Base-by-base conservation (phyloP, 2,329 filamentous ascomycete genomes). In the Xylariaceae sp. region DNA sequence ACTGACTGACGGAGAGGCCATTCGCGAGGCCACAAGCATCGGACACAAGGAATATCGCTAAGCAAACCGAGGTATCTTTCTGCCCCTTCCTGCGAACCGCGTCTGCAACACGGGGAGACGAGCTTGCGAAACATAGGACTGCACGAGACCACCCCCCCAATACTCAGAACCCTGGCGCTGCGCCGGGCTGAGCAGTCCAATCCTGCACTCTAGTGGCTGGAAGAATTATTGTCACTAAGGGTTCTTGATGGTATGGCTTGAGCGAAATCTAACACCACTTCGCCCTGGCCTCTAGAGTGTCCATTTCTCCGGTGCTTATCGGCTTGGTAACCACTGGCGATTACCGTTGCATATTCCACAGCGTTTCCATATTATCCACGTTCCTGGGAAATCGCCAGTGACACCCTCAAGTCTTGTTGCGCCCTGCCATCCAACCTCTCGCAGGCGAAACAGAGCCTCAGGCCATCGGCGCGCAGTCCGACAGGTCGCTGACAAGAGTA, bases 181-280 rank as follows among this genome's bases (percentile, higher is more conserved):
- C 52, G 54, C 53, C 54, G 51, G 57, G 51, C 45, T 52, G 51
- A 49, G 49, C 49, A 53, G 49, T 42, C 45, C 44, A 57, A 60
- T 59, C 46, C 59, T 54, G 56, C 59, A 55, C 52, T 60, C 52
- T 59, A 59, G 60, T 63, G 58, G 61, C 59, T 63, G 60, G 61
- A 62, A 64, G 47, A 64, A 63, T 62, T 63, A 62, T 62, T 56
- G 45, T 52, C 56, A 44, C 45, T n/a, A n/a, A n/a, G n/a, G n/a
- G n/a, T 54, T 36, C 35, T 35, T 58, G 53, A 51, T 48, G 41
- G 51, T 45, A 44, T 55, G 43, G 50, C 45, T 33, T 44, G 43
- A 33, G 31, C 48, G 45, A 55, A 52, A 53, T 53, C 32, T 54
- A 48, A 52, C 51, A 51, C 46, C 52, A 32, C 44, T 48, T 51